Base-by-base conservation (phyloP, 2,329 filamentous ascomycete species). In the Colletotrichum noveboracense region DNA sequence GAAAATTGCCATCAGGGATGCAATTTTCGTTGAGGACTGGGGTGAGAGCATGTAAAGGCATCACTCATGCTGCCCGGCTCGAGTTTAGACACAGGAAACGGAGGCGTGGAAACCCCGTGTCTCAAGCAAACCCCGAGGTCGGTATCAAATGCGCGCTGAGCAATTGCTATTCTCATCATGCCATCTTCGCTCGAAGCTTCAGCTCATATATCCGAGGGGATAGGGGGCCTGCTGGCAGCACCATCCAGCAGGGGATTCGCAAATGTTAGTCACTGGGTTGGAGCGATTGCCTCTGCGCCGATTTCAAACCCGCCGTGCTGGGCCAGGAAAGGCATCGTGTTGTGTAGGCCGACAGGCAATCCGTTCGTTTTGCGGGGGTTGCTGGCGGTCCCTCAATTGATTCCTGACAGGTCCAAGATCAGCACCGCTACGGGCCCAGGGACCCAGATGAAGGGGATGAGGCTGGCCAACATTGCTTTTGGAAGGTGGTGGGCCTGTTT, bases 401-500 rank as follows among this genome's bases (percentile, higher is more conserved):
- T 24, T 24, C 32, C 26, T 62, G 69, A 67, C 55, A 56, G 55
- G 62, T 28, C 43, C 43, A 65, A 32, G 58, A 70, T 65, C 58
- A 74, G 56, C 61, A 6, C 32, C 36, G 21, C 28, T 6, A 48
- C 18, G 48, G 71, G 52, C 36, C 58, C 21, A 34, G 9, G 21
- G 38, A 48, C 30, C 62, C 68, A 71, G 55, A 67, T 32, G 24
- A 72, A 67, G 72, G 38, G 64, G 28, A 67, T 30, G 56, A 52
- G 69, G 24, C 28, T 21, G 34, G n/a, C 62, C 64, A 55, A 24
- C 56, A 21, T 72, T 68, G 52, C 48, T 73, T 71, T 75, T 30
- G 73, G 34, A 64, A 75, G 73, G 70, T 60, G 30, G 70, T 75
- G 73, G 38, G 18, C 24, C 56, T 67, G 26, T 36, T 21, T n/a